phyloP scores from a whole-genome alignment of 2,329 filamentous ascomycete genomes.

The Stachybotrys elegans region DNA sequence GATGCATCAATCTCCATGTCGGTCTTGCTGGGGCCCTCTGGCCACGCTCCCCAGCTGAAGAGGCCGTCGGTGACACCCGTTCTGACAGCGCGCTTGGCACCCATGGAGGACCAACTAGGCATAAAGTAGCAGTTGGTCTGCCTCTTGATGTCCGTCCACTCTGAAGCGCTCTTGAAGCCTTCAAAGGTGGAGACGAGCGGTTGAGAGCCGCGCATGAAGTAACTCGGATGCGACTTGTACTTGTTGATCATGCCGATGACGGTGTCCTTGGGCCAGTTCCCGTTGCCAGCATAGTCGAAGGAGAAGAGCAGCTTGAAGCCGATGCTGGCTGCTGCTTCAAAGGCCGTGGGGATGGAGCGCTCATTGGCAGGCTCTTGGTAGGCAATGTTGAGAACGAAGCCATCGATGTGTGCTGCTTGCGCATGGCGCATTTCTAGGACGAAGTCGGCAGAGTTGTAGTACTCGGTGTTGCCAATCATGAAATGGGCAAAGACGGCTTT shows the following conservation, averaged over 20 bases:
- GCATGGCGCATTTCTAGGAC: background rate
- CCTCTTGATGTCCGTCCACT: background rate
- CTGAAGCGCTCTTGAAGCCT: background rate
- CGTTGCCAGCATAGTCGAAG: conserved; percentile 2
- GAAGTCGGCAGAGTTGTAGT: background rate
- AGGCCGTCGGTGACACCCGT: background rate
- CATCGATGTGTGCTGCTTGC: background rate
- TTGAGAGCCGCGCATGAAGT: background rate
- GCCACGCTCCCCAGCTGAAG: conserved; percentile 1
- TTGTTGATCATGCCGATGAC: background rate
- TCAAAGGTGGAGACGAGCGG: background rate
- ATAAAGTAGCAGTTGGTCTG: background rate
- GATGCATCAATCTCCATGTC: background rate
- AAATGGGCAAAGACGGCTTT: background rate
- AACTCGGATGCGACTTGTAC: background rate
- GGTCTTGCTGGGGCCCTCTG: background rate
- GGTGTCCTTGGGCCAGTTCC: background rate
- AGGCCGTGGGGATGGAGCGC: background rate
- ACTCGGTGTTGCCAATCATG: background rate
- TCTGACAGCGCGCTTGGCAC: background rate
- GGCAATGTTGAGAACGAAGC: background rate
- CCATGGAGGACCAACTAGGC: background rate
- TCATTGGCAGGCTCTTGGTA: background rate
- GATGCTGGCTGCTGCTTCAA: background rate
- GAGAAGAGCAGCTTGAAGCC: background rate